Evolutionary conservation across 2,329 filamentous ascomycete genomes (phyloP).

Genomic region (Xylaria sp.): DNA sequence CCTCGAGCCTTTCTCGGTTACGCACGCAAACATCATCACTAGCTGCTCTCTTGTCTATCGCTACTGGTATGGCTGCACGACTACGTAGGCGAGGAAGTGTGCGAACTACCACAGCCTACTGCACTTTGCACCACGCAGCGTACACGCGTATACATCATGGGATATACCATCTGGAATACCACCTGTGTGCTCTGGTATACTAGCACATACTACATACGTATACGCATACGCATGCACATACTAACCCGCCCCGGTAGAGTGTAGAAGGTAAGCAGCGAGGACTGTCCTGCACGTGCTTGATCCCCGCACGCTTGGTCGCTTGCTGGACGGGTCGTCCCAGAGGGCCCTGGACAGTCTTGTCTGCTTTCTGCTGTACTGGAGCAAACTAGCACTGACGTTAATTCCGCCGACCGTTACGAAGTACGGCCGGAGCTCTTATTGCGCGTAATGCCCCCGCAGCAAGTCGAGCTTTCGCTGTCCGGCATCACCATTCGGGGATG

Average conservation of each 20-base stretch:
- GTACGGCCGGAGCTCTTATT: slow-evolving; percentile 13
- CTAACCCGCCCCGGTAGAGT: neutral
- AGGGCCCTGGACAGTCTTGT: slow-evolving; percentile 4
- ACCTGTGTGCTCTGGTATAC: too few species aligned
- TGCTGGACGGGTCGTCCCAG: slow-evolving; percentile 13
- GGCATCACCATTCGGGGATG: slow-evolving; percentile 34
- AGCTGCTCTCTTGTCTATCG: neutral
- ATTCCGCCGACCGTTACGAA: slow-evolving; percentile 30
- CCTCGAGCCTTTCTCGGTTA: slow-evolving; percentile 11
- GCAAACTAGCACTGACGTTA: slow-evolving; percentile 1
- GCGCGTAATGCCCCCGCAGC: slow-evolving; percentile 20
- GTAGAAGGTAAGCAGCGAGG: slow-evolving; percentile 6
- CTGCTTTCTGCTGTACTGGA: neutral
- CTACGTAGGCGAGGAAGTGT: neutral
- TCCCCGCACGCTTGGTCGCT: slow-evolving; percentile 4
- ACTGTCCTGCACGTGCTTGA: slow-evolving; percentile 13
- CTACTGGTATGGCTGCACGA: neutral
- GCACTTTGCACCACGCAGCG: neutral
- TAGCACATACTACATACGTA: too few species aligned
- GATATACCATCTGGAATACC: neutral
- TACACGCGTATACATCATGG: neutral
- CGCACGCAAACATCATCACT: slow-evolving; percentile 5
- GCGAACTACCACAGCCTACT: neutral
- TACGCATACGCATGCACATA: neutral
- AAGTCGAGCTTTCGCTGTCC: slow-evolving; percentile 35